Evolutionary conservation across 345 rosid species (phyloP).

Genomic region (Camelina hispida): DNA sequence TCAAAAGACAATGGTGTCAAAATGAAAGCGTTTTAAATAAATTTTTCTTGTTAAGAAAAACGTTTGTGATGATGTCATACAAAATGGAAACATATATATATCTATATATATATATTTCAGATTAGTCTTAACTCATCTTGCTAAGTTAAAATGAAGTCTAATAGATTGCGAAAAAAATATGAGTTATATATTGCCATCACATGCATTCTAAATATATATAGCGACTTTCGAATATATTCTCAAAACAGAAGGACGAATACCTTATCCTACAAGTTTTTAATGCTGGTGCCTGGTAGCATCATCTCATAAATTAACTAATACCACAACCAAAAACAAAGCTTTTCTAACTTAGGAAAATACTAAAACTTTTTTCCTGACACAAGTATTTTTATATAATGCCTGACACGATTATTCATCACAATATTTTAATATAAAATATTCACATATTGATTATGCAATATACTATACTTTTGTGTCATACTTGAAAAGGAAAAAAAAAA

Average conservation of each 20-base stretch:
- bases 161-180: neutral
- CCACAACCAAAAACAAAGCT: neutral
- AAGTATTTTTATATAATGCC: neutral
- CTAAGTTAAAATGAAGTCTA: neutral
- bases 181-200: neutral
- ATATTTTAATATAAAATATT: neutral
- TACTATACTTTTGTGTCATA: too few species aligned
- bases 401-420: neutral
- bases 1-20: neutral
- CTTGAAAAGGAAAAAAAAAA: neutral
- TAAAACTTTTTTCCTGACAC: slow-evolving; percentile 4
- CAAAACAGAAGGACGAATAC: slow-evolving; percentile 1
- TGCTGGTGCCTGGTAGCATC: neutral
- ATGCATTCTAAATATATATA: slow-evolving; percentile 1
- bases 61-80: neutral
- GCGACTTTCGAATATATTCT: slow-evolving; percentile 6
- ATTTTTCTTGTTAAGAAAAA: neutral
- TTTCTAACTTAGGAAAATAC: neutral
- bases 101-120: too few species aligned
- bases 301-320: neutral
- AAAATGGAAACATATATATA: neutral
- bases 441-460: neutral
- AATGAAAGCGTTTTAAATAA: neutral
- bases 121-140: neutral
- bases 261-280: neutral